A percentile compares a stretch with the other conserved stretches of the same genome.
phyloP scores from a whole-genome alignment of 78 protist genomes.

The Dictyostelium capitatum region DNA sequence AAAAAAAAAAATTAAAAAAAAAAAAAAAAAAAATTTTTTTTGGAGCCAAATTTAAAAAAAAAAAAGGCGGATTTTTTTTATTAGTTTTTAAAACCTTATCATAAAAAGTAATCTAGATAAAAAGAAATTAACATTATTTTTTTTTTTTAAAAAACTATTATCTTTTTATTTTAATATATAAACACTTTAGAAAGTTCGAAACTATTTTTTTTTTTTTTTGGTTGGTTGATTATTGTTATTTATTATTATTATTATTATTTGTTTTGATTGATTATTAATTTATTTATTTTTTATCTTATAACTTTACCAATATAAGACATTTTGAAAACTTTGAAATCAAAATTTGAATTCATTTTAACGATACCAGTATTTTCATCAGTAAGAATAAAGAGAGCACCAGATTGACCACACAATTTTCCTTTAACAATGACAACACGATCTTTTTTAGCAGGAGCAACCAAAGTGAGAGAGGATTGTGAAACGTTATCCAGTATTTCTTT shows the following conservation, averaged over 20 bases:
- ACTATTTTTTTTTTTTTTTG: neutral
- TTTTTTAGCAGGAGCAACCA: slow-evolving; percentile 57
- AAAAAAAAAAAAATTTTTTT: neutral
- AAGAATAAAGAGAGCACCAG: slow-evolving; percentile 49
- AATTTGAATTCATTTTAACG: slow-evolving; percentile 58
- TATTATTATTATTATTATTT: neutral
- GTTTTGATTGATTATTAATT: neutral
- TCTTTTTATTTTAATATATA: too few relatives aligned
- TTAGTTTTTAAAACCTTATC: too few relatives aligned
- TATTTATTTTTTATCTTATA: neutral
- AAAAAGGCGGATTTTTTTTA: too few relatives aligned
- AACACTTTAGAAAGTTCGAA: neutral
- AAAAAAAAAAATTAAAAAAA: neutral
- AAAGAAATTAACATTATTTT: too few relatives aligned
- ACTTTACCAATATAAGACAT: slow-evolving; percentile 62
- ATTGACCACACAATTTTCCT: slow-evolving; percentile 27
- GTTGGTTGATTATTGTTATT: neutral
- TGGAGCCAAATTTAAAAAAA: too few relatives aligned
- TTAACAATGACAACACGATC: slow-evolving; percentile 47
- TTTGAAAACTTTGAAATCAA: slow-evolving; percentile 72
- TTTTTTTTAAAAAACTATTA: too few relatives aligned
- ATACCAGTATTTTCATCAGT: slow-evolving; percentile 36
- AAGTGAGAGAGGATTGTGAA: slow-evolving; percentile 19
- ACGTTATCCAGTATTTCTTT: slow-evolving; percentile 17
- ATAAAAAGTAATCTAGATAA: too few relatives aligned